phyloP scores from a whole-genome alignment of 805 yeast species.

The Metschnikowia anglica region DNA sequence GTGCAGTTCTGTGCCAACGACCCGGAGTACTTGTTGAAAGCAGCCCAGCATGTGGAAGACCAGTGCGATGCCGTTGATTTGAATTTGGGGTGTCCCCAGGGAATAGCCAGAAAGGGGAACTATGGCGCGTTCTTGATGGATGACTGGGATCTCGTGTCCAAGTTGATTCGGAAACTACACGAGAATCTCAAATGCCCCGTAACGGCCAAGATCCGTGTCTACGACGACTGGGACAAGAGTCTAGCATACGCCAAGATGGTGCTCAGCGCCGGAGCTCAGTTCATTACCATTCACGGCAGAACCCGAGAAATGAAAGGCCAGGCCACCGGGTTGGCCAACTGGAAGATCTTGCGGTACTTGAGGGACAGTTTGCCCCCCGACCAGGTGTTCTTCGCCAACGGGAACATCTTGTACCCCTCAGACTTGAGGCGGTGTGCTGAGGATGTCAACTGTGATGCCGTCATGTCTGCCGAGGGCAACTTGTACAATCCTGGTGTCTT shows the following conservation, averaged over 20 bases:
- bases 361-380: slow-evolving; percentile 74
- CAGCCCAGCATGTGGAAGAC: slow-evolving; percentile 78
- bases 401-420: slow-evolving; percentile 87
- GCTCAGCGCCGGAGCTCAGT: slow-evolving; percentile 90
- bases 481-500: slow-evolving; percentile 92
- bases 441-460: slow-evolving; percentile 75
- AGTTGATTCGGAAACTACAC: slow-evolving; percentile 71
- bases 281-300: slow-evolving; percentile 91
- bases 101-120: slow-evolving; percentile 90
- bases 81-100: slow-evolving; percentile 97
- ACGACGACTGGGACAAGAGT: slow-evolving; percentile 78
- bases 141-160: slow-evolving; percentile 83
- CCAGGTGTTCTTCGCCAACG: slow-evolving; percentile 91
- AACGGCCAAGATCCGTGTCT: slow-evolving; percentile 92
- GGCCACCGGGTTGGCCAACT: slow-evolving; percentile 91
- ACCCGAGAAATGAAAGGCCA: slow-evolving; percentile 98
- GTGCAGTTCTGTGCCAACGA: slow-evolving; percentile 98
- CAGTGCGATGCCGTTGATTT: slow-evolving; percentile 94
- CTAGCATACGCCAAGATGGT: slow-evolving; percentile 87
- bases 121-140: slow-evolving; percentile 97
- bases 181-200: slow-evolving; percentile 79
- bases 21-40: slow-evolving; percentile 75
- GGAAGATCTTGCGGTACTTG: slow-evolving; percentile 73
- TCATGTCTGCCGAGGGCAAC: slow-evolving; percentile 97
- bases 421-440: slow-evolving; percentile 72